These are phyloP conservation scores for Eugenia klotzschiana DNA, from an alignment of 441 rosid genomes.

Conservation along the genomic window DNA sequence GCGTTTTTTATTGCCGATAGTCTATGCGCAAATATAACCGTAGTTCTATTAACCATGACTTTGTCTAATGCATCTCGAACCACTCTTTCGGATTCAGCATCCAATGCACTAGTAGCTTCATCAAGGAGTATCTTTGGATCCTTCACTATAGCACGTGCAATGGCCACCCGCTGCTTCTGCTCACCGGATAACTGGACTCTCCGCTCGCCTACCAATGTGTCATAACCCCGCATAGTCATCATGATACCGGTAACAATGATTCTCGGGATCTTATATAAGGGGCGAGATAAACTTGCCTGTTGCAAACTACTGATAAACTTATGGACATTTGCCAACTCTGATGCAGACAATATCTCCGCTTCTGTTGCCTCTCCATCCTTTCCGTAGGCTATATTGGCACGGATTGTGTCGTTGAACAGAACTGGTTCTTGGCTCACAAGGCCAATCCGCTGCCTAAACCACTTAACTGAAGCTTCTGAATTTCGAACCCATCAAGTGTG, in stretches of 20 bases:
- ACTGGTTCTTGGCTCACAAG: conserved; percentile 12
- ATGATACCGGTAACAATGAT: background rate
- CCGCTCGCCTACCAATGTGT: conserved; percentile 2
- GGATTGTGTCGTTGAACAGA: conserved; percentile 8
- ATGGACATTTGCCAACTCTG: conserved; percentile 6
- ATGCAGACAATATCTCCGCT: conserved; percentile 1
- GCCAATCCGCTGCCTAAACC: conserved; percentile 12
- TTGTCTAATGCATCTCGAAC: conserved; percentile 6
- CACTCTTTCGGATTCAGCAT: conserved; percentile 4
- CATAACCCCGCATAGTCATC: background rate
- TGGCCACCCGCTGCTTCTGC: conserved; percentile 10
- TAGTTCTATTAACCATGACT: conserved; percentile 4
- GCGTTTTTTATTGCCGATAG: conserved; percentile 2
- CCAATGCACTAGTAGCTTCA: conserved; percentile 8
- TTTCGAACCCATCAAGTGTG: conserved; percentile 4
- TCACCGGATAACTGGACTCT: conserved; percentile 4
- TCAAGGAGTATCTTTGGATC: conserved; percentile 4
- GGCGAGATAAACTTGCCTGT: background rate
- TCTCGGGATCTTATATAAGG: background rate
- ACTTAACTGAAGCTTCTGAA: conserved; percentile 6
- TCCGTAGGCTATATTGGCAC: conserved; percentile 9
- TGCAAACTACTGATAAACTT: background rate
- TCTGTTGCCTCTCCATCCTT: conserved; percentile 4
- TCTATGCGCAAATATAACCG: conserved; percentile 2
- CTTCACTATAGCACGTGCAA: conserved; percentile 9